Base-by-base conservation (phyloP, 352 stramenopile genomes). In the Plasmopara viticola region DNA sequence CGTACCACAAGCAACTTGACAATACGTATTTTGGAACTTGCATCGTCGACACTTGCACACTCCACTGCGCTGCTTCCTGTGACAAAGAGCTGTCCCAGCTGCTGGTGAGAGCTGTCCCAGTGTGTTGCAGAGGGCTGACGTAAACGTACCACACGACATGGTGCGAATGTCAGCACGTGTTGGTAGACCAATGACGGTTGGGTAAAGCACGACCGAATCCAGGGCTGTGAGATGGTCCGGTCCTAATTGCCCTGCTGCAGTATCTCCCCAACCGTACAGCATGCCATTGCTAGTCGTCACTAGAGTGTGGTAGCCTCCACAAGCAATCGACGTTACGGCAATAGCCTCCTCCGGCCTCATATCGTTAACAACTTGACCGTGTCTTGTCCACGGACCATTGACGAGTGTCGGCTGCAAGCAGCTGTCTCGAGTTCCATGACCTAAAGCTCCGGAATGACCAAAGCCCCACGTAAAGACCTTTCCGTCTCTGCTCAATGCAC, bases 381-480 rank as follows among this genome's bases (percentile, higher is more conserved):
- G 28, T 15, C 29, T 43, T 38, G 31, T 44, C 66, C 68, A 84
- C 1, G 43, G 43, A 25, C 43, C 71, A 9, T 66, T 38, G 4
- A 91, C 56, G 8, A 58, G 58, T 17, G 37, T 62, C 5, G 84
- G 79, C 0, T 68, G 40, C 8, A 86, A 55, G 2, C 59, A 64
- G 45, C 90, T 90, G 2, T 92, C 79, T 48, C 68, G 53, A 6
- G 61, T 69, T 1, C 71, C 81, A 37, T 78, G 74, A 5, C 86
- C 86, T 7, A 95, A 56, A 12, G 86, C 84, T 2, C 84, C 84
- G 1, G 82, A 94, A 25, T 61, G 77, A n/a, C 86, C 84, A 44
- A 94, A 93, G 0, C 86, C 84, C 84, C 84, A 95, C 13, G 82
- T 94, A 34, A 83, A 95, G 9, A 95, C 66, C 9, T 86, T 62